Evolutionary conservation across 208 protist genomes (phyloP).

Genomic region (Borovskyia barvae): DNA sequence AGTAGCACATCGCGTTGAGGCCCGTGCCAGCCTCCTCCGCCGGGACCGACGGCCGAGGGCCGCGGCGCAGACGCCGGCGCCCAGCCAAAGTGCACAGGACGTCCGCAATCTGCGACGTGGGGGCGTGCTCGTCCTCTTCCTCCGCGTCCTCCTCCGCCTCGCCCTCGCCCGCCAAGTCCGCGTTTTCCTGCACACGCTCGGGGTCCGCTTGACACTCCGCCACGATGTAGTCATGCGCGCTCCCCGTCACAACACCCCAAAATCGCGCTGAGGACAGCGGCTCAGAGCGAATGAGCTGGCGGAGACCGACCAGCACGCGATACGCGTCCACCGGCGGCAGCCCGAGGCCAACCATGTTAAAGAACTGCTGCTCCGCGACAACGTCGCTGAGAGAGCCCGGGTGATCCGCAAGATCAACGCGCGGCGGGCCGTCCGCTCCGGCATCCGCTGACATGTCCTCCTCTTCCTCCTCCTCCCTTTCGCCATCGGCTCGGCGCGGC

Average conservation of each 20-base stretch:
- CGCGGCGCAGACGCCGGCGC: constrained; percentile 33
- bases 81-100: constrained; percentile 53
- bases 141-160: constrained; percentile 61
- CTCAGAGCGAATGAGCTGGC: constrained; percentile 74
- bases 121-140: constrained; percentile 64
- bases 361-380: constrained; percentile 74
- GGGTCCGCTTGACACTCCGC: constrained; percentile 81
- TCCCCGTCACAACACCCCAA: constrained; percentile 88
- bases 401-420: constrained; percentile 46
- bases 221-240: constrained; percentile 85
- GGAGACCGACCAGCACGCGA: constrained; percentile 86
- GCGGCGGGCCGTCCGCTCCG: constrained; percentile 20
- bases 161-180: constrained; percentile 26
- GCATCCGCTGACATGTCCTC: constrained; percentile 10
- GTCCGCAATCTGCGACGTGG: constrained; percentile 62
- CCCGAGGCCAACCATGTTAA: constrained; percentile 83
- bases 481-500: constrained; percentile 66
- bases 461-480: constrained; percentile 52
- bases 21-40: constrained; percentile 71
- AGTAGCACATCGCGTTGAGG: constrained; percentile 91
- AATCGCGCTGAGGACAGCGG: constrained; percentile 83
- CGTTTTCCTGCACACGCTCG: constrained; percentile 41
- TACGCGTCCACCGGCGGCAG: constrained; percentile 76
- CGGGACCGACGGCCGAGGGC: constrained; percentile 32
- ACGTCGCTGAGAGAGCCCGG: constrained; percentile 79